Evolutionary conservation across 441 rosid species (phyloP).

Genomic region (Bruguiera hainesii): DNA sequence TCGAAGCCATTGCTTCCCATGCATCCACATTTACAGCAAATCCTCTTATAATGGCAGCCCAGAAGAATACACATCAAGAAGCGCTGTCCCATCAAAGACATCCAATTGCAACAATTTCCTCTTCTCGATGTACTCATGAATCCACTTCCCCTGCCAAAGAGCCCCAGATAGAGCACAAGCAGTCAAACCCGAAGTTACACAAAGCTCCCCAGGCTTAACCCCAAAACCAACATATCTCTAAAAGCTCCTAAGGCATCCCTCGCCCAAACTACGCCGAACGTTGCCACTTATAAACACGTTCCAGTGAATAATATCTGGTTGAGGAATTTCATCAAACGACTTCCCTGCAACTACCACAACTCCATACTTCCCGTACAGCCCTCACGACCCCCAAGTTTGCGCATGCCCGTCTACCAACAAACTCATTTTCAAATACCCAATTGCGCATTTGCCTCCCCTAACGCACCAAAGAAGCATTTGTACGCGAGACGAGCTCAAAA

Average conservation of each 20-base stretch:
- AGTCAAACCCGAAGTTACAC: slow-evolving; percentile 43
- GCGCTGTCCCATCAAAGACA: slow-evolving; percentile 47
- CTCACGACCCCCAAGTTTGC: slow-evolving; percentile 37
- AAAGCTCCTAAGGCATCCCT: slow-evolving; percentile 36
- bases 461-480: slow-evolving; percentile 24
- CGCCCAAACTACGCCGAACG: slow-evolving; percentile 29
- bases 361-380: slow-evolving; percentile 23
- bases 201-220: slow-evolving; percentile 47
- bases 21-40: slow-evolving; percentile 45
- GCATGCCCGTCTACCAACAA: slow-evolving; percentile 40
- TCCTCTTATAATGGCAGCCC: slow-evolving; percentile 60
- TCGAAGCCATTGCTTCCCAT: slow-evolving; percentile 41
- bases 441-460: slow-evolving; percentile 39
- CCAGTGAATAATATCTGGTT: slow-evolving; percentile 48
- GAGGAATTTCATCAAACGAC: slow-evolving; percentile 54
- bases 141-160: slow-evolving; percentile 49
- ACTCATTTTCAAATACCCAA: slow-evolving; percentile 46
- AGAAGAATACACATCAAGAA: slow-evolving; percentile 49
- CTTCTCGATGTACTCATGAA: slow-evolving; percentile 42
- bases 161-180: slow-evolving; percentile 55
- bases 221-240: slow-evolving; percentile 40
- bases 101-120: slow-evolving; percentile 27
- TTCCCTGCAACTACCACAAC: slow-evolving; percentile 33
- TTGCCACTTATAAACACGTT: slow-evolving; percentile 55
- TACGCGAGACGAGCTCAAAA: slow-evolving; percentile 38